Evolutionary conservation across 169 alveolate genomes (phyloP), one percentile per base, ranked within the genome.

Genomic region (Plasmodium fragile): DNA sequence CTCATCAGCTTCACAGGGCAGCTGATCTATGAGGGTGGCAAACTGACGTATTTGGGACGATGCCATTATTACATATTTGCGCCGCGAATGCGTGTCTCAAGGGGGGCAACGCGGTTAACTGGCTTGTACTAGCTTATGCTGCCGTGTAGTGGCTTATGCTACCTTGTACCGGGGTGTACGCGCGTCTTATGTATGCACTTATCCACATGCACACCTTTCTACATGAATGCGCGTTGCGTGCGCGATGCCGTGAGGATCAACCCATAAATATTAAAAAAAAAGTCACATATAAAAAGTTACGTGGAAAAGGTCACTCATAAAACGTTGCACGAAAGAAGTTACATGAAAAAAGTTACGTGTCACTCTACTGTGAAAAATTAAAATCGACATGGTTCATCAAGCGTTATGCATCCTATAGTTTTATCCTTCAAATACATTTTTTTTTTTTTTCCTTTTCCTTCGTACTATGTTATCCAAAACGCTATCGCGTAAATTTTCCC

Each of bases 1-100:
- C 39, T 87, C 93, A 59, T 87, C 93, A 18, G 89, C 87, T 78
- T 87, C 93, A 78, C 93, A 87, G 18, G 93, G 93, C 71, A 87
- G 71, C 49, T 87, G 93, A 65, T 87, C 93, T 55, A 87, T 87
- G 43, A 87, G 36, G n/a, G 90, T 87, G 32, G 93, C 93, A 87
- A 87, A 87, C 32, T 87, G 93, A 22, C 93, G 81, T 87, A 87
- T 87, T 53, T 87, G 93, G 25, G 93, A 87, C 70, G 93, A 87
- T 30, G 93, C 93, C 93, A 87, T 87, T 75, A 59, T 85, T 85
- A 73, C 87, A 85, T 85, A 75, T 85, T 85, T 65, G 79, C 80
- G 41, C 70, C 59, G 18, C 36, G 41, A 65, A 65, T 81, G 25
- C 32, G n/a, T 81, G 90, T 18, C 43, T 81, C 36, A 43, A 45